Percentiles rank a stretch among this genome's conserved stretches.
phyloP scores from a whole-genome alignment of 2,329 filamentous ascomycete species.

The Ophidiomyces ophidiicola region DNA sequence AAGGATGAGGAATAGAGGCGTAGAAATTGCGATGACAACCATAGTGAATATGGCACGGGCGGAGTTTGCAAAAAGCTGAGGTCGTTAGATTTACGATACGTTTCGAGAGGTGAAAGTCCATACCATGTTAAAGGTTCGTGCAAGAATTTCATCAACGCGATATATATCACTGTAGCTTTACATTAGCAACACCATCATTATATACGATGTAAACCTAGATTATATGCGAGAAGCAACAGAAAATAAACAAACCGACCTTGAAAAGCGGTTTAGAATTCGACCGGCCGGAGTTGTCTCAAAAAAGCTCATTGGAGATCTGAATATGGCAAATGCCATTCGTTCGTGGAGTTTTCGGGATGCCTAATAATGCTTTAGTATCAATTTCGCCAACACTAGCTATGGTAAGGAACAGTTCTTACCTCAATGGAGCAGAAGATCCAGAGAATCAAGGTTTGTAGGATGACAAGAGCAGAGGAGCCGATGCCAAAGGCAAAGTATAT shows the following conservation, averaged over 20 bases:
- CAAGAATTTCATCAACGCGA: slow-evolving; percentile 78
- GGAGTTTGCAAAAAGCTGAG: slow-evolving; percentile 57
- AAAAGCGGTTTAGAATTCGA: slow-evolving; percentile 94
- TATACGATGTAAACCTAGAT: background rate
- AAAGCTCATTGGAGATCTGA: slow-evolving; percentile 96
- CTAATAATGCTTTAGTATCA: slow-evolving; percentile 30
- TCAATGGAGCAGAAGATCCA: slow-evolving; percentile 99
- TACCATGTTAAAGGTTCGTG: slow-evolving; percentile 93
- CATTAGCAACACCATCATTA: background rate
- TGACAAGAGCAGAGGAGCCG: slow-evolving; percentile 70
- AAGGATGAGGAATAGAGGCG: slow-evolving; percentile 65
- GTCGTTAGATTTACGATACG: slow-evolving; percentile 21
- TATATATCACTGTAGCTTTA: slow-evolving; percentile 40
- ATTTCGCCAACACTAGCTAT: background rate
- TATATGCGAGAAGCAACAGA: background rate
- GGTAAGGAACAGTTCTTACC: slow-evolving; percentile 35
- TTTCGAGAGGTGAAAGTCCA: slow-evolving; percentile 25
- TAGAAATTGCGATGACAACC: slow-evolving; percentile 67
- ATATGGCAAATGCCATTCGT: slow-evolving; percentile 92
- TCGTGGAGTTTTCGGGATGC: slow-evolving; percentile 94
- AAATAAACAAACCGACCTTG: slow-evolving; percentile 48
- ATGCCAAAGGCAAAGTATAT: slow-evolving; percentile 93
- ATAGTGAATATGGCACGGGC: slow-evolving; percentile 72
- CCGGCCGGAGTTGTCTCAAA: slow-evolving; percentile 95
- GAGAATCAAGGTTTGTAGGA: slow-evolving; percentile 82